phyloP scores from a whole-genome alignment of 2,329 filamentous ascomycete genomes.

The Dryadomyces quercus-mongolicae region DNA sequence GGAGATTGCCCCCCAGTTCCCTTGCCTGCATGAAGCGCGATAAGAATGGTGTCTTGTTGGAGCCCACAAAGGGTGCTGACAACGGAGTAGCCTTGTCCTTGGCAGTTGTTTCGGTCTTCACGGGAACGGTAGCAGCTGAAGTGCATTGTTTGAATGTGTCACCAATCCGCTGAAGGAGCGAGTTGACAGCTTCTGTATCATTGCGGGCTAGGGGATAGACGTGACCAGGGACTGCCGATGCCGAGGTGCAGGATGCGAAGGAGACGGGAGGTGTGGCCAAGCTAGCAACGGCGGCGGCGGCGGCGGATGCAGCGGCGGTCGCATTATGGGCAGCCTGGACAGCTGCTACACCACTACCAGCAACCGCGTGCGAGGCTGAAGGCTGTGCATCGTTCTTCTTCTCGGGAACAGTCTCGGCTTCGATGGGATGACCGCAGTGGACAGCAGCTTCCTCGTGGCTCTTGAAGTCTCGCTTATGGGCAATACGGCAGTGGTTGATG shows the following conservation, averaged over 20 bases:
- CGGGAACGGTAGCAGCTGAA: constrained; percentile 17
- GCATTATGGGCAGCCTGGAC: neutral
- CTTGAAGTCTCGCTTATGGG: constrained; percentile 85
- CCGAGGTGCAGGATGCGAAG: neutral
- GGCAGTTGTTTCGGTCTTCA: neutral
- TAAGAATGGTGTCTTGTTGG: constrained; percentile 51
- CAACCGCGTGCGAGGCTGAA: neutral
- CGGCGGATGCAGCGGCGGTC: neutral
- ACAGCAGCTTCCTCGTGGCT: constrained; percentile 91
- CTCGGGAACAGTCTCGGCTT: constrained; percentile 46
- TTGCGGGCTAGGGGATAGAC: constrained; percentile 51
- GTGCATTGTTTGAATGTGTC: constrained; percentile 38
- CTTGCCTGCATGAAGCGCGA: constrained; percentile 51
- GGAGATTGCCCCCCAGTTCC: constrained; percentile 49
- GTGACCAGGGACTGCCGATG: constrained; percentile 29
- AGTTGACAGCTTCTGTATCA: constrained; percentile 40
- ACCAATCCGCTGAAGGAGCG: constrained; percentile 39
- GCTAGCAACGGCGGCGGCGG: neutral
- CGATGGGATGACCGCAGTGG: constrained; percentile 73
- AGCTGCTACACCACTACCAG: neutral
- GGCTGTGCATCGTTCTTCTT: neutral
- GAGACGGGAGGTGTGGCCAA: neutral
- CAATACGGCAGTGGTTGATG: constrained; percentile 96
- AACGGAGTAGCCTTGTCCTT: neutral
- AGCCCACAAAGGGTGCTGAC: constrained; percentile 32